Conservation (phyloP, 2,329 filamentous ascomycete species). For the Colletotrichum cordylinicola region DNA sequence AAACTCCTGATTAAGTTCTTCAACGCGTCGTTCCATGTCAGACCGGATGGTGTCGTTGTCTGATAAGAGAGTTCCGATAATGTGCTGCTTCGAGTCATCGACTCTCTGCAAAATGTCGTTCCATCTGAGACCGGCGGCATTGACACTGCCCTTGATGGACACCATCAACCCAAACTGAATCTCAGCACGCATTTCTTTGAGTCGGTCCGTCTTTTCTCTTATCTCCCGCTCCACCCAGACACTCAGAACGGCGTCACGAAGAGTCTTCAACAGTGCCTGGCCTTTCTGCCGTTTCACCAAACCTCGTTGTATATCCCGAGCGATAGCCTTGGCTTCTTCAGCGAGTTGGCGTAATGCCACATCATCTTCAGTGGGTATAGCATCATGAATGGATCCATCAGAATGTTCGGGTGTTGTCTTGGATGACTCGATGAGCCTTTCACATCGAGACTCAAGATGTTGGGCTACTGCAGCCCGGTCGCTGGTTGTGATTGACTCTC, state of each 20-base stretch:
- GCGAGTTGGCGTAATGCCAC: neutral
- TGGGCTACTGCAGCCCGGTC: neutral
- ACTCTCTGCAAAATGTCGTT: accelerated
- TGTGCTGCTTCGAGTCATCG: neutral
- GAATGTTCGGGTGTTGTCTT: neutral
- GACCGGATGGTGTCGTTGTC: neutral
- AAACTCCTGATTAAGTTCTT: no score
- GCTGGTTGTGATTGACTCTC: neutral
- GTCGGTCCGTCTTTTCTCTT: neutral
- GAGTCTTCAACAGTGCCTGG: no score
- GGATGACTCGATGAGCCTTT: neutral
- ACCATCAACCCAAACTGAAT: neutral
- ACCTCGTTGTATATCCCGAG: neutral
- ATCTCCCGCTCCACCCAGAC: neutral
- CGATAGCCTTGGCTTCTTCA: neutral
- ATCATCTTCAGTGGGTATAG: neutral
- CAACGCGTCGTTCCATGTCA: neutral
- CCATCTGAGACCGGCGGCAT: neutral
- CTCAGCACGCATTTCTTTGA: neutral
- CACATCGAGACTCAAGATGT: neutral
- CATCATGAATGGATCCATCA: neutral
- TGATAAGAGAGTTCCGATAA: neutral
- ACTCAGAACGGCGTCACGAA: no score
- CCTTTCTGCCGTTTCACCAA: no score
- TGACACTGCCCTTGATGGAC: neutral